These are phyloP conservation scores for Gamarada debralockiae DNA, from an alignment of 495 filamentous ascomycete species.

Conservation along the genomic window DNA sequence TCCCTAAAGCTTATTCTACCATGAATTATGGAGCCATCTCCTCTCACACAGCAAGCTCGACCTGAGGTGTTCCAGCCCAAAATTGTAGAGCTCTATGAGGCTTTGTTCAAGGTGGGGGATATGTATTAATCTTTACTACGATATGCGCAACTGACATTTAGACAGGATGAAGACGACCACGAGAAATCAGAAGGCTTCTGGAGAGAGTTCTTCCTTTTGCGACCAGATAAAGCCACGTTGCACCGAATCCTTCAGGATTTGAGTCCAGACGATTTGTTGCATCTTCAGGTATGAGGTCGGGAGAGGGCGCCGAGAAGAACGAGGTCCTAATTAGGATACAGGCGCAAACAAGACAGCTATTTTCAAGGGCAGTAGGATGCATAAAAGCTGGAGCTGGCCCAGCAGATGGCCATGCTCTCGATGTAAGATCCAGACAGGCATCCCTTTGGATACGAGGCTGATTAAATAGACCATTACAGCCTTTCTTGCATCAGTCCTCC, in stretches of 20 bases:
- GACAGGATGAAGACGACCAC: conserved; percentile 51
- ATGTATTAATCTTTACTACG: conserved; percentile 1
- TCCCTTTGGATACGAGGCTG: conserved; percentile 9
- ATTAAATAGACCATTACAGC: conserved; percentile 74
- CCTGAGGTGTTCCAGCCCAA: conserved; percentile 92
- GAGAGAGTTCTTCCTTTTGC: conserved; percentile 89
- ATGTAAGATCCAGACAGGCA: conserved; percentile 56
- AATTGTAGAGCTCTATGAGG: conserved; percentile 84
- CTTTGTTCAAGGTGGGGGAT: conserved; percentile 70
- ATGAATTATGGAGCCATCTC: conserved; percentile 77
- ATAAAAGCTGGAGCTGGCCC: conserved; percentile 59
- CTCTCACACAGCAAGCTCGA: conserved; percentile 87
- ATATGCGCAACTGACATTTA: conserved; percentile 5
- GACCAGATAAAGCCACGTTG: conserved; percentile 66
- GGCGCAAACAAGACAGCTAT: conserved; percentile 73
- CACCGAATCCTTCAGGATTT: conserved; percentile 62
- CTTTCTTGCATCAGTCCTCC: conserved; percentile 75
- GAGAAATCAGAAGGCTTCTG: conserved; percentile 88
- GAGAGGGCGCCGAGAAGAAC: neutral
- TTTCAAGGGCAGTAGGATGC: conserved; percentile 65
- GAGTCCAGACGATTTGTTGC: conserved; percentile 68
- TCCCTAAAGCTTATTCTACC: conserved; percentile 2
- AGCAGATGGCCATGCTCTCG: conserved; percentile 76
- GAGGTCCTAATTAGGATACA: conserved; percentile 28
- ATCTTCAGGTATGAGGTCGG: conserved; percentile 53